These are phyloP conservation scores for Extremus antarcticus DNA, from an alignment of 495 filamentous ascomycete species.

Conservation along the genomic window DNA sequence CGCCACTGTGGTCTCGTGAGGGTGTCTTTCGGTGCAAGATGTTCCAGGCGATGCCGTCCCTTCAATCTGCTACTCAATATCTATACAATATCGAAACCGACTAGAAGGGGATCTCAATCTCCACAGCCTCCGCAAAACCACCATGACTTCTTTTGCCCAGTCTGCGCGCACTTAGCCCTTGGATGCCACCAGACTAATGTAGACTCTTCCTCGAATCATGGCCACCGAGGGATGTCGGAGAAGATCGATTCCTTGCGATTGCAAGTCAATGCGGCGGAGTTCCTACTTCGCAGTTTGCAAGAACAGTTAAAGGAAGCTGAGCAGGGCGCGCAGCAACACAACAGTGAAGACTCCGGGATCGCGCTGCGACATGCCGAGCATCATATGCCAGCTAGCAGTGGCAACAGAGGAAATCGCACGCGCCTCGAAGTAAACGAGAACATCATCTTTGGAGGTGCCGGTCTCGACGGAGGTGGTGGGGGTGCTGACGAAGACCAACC, in stretches of 20 bases:
- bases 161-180: background rate
- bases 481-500: too few species aligned
- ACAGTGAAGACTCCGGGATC: background rate
- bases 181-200: background rate
- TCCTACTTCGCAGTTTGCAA: background rate
- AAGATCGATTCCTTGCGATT: background rate
- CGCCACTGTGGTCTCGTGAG: too few species aligned
- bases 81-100: background rate
- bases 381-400: background rate
- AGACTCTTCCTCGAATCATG: background rate
- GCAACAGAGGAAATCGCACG: background rate
- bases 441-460: background rate
- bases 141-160: background rate
- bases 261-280: background rate
- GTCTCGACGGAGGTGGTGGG: background rate
- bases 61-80: background rate
- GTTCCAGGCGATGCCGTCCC: too few species aligned
- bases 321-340: background rate
- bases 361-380: background rate
- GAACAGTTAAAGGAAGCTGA: background rate
- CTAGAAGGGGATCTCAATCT: background rate
- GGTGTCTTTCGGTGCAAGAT: too few species aligned
- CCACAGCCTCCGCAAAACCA: background rate
- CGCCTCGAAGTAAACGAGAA: background rate
- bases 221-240: background rate